phyloP scores from a whole-genome alignment of 208 protist genomes.

The Trypanosoma caninum region DNA sequence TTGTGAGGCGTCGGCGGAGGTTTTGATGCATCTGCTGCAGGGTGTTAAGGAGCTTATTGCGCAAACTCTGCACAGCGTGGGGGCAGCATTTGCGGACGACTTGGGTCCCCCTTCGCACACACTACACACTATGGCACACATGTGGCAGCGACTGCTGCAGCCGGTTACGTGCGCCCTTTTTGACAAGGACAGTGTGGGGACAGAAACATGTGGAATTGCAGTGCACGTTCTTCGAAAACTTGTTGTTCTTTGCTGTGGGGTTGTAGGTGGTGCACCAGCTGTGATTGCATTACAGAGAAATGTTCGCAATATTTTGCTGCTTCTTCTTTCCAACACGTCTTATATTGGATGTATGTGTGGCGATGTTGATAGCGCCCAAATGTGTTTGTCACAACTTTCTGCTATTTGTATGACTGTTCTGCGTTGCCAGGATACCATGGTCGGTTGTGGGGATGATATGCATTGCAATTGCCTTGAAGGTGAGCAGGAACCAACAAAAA shows the following conservation, averaged over 20 bases:
- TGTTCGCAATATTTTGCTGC: slow-evolving; percentile 37
- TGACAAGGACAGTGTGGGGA: slow-evolving; percentile 34
- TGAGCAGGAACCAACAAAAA: no score
- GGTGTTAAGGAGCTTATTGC: slow-evolving; percentile 72
- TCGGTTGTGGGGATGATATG: neutral
- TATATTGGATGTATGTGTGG: slow-evolving; percentile 81
- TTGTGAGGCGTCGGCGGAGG: slow-evolving; percentile 26
- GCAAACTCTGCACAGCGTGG: slow-evolving; percentile 33
- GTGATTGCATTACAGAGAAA: slow-evolving; percentile 27
- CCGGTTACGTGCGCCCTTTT: slow-evolving; percentile 60
- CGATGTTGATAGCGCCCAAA: slow-evolving; percentile 65
- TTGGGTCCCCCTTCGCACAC: slow-evolving; percentile 3
- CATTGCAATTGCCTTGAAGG: no score
- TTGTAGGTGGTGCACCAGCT: slow-evolving; percentile 17
- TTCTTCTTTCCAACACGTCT: slow-evolving; percentile 61
- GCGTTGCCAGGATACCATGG: slow-evolving; percentile 13
- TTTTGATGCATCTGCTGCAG: slow-evolving; percentile 72
- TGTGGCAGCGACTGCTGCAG: slow-evolving; percentile 66
- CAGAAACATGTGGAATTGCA: slow-evolving; percentile 68
- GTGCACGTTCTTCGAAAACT: slow-evolving; percentile 72
- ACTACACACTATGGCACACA: slow-evolving; percentile 43
- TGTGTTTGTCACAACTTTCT: slow-evolving; percentile 70
- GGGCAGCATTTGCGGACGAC: neutral
- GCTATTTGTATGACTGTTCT: slow-evolving; percentile 60
- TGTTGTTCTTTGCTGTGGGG: slow-evolving; percentile 43